Evolutionary conservation across 495 filamentous ascomycete species (phyloP).

Genomic region (Cercophora scortea): DNA sequence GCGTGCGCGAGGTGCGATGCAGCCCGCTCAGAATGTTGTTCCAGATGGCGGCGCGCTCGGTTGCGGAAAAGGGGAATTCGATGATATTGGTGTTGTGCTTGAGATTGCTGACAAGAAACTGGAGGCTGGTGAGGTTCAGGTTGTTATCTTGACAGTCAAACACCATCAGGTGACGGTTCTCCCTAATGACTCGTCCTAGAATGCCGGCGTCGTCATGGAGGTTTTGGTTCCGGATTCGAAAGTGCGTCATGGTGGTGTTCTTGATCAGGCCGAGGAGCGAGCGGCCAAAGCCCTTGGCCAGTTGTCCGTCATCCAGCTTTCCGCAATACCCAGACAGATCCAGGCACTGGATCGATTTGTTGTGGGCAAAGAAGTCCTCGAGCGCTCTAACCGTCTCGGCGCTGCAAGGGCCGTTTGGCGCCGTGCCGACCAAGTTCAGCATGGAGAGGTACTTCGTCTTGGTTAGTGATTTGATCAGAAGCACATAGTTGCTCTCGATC

Average conservation of each 20-base stretch:
- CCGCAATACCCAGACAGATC: constrained; percentile 88
- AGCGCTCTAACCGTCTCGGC: constrained; percentile 68
- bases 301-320: constrained; percentile 75
- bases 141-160: constrained; percentile 37
- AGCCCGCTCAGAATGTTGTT: constrained; percentile 12
- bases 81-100: constrained; percentile 16
- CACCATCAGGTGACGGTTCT: constrained; percentile 14
- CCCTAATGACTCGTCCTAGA: constrained; percentile 37
- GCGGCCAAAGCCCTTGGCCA: constrained; percentile 74
- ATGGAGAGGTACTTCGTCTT: constrained; percentile 65
- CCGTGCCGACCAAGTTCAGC: constrained; percentile 84
- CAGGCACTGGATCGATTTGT: constrained; percentile 66
- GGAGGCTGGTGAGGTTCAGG: constrained; percentile 29
- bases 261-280: constrained; percentile 68
- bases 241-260: constrained; percentile 65
- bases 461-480: constrained; percentile 63
- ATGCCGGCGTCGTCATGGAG: constrained; percentile 40
- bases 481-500: constrained; percentile 65
- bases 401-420: constrained; percentile 44
- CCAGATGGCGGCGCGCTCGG: constrained; percentile 17
- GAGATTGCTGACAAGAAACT: constrained; percentile 23
- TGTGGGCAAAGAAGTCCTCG: constrained; percentile 67
- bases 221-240: constrained; percentile 62
- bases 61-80: constrained; percentile 17
- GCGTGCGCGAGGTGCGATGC: constrained; percentile 2